Base-by-base conservation (phyloP, 2,329 filamentous ascomycete genomes). In the Aspergillus sp. region DNA sequence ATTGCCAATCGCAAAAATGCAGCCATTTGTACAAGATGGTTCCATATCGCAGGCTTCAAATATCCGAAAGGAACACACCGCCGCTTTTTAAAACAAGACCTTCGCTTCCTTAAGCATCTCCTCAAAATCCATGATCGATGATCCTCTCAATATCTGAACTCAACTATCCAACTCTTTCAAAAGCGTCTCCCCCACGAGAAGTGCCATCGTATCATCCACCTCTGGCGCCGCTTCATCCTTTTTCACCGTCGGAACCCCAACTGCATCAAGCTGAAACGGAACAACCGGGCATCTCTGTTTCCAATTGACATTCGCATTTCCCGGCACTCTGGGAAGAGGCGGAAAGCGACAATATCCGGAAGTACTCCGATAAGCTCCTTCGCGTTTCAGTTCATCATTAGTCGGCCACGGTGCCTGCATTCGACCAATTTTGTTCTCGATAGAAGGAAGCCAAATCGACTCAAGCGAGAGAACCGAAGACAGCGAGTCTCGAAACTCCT, bases 251-350 rank as follows among this genome's bases (percentile, higher is more conserved):
- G 43, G 47, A 10, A 34, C 43, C n/a, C 53, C 53, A 37, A 57
- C 47, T 38, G 44, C 37, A 42, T 61, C 58, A 37, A 61, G 55
- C n/a, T 37, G 28, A 36, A 46, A 51, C 37, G 50, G 51, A 19
- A 30, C 34, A n/a, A 59, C 37, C 10, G 50, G 47, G 7, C 47
- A 47, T 13, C 58, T 46, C 35, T 60, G 56, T 44, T 62, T 64
- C 58, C 59, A 65, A 39, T 53, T 56, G 11, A 60, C 60, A 5
- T 59, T 64, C 10, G 47, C 45, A 38, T 66, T 64, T n/a, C 57
- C 54, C 5, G 54, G 55, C 1, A 56, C 52, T 30, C 63, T 51
- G n/a, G 63, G 63, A 11, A 65, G 42, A 12, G 59, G 60, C 11
- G 44, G 55, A 39, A 62, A 65, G 9, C 61, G 53, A 26, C 51